These are phyloP conservation scores for Alternaria atra DNA, from an alignment of 2,329 filamentous ascomycete species.

Conservation along the genomic window DNA sequence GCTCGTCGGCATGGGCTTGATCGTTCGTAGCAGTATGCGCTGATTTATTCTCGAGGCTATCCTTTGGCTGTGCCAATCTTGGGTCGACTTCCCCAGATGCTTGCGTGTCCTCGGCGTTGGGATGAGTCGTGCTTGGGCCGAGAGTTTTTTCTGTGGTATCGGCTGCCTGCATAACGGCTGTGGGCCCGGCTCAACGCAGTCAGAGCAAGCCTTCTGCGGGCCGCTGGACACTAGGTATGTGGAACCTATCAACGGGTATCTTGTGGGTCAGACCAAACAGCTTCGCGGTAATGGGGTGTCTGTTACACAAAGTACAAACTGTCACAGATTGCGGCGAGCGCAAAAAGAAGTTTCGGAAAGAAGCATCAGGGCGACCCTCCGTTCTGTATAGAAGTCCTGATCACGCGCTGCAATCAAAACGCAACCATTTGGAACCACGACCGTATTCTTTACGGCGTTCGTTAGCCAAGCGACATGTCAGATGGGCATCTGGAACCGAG, in stretches of 20 bases:
- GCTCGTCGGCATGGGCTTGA: background rate
- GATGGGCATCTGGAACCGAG: conserved; percentile 5
- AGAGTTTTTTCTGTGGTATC: background rate
- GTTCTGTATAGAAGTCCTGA: background rate
- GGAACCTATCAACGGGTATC: conserved; percentile 3
- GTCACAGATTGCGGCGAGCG: background rate
- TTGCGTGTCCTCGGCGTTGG: background rate
- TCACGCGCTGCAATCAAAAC: conserved; percentile 2
- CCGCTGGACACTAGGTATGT: conserved; percentile 13
- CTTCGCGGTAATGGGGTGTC: conserved; percentile 1
- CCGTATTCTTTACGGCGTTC: background rate
- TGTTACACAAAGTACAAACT: background rate
- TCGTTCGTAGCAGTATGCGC: background rate
- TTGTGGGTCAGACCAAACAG: background rate
- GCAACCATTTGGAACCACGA: background rate
- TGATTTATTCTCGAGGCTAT: background rate
- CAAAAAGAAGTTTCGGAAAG: background rate
- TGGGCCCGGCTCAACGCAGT: conserved; percentile 1
- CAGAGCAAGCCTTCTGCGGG: conserved; percentile 15
- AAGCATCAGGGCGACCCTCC: background rate
- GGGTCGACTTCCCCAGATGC: background rate
- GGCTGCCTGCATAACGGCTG: conserved; percentile 15
- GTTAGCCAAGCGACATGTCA: conserved; percentile 3
- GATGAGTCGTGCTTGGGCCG: conserved; percentile 9
- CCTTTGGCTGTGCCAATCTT: conserved; percentile 4